phyloP scores from a whole-genome alignment of 148 eudicot species.

The Simmondsia chinensis region DNA sequence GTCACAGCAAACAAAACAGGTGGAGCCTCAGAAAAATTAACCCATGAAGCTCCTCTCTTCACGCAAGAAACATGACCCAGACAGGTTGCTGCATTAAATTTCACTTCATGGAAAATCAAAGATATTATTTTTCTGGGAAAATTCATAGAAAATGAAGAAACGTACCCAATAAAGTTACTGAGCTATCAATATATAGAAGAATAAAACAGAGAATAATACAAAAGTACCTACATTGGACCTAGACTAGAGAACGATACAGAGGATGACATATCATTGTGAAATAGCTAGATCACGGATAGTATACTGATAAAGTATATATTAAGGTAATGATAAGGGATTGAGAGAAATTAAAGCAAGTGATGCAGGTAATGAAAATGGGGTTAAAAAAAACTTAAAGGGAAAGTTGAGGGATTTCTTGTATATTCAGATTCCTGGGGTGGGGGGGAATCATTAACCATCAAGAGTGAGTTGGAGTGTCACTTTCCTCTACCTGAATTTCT shows the following conservation, averaged over 20 bases:
- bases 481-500: constrained; percentile 29
- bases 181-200: no score
- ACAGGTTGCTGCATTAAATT: constrained; percentile 22
- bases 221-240: no score
- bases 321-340: neutral
- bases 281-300: no score
- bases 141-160: no score
- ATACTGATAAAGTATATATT: no score
- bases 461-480: constrained; percentile 29
- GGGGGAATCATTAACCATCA: constrained; percentile 14
- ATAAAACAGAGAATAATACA: no score
- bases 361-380: constrained; percentile 3
- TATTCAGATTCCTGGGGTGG: constrained; percentile 11
- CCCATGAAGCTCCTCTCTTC: no score
- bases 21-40: constrained; percentile 20
- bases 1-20: constrained; percentile 15
- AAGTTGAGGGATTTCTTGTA: constrained; percentile 14
- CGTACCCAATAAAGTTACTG: no score
- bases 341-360: constrained; percentile 23
- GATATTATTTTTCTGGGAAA: no score
- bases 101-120: neutral
- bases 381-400: constrained; percentile 10
- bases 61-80: constrained; percentile 26
- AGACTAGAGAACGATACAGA: no score
- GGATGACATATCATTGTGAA: no score